These are phyloP conservation scores for Fraxinus nigra DNA, from an alignment of 305 asterid species.

Conservation along the genomic window DNA sequence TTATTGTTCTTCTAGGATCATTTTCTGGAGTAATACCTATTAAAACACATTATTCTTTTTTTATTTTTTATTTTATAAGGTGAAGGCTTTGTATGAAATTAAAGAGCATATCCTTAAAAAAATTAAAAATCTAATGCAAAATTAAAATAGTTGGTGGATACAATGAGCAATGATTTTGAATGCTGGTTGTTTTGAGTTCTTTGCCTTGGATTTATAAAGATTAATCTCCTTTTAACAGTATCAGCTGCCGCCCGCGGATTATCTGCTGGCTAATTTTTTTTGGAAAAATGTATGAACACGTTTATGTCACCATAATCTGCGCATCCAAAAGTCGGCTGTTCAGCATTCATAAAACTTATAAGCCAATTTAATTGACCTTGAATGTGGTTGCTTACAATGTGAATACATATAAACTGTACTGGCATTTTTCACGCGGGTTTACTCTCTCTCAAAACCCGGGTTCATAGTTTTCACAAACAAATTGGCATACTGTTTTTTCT, in stretches of 20 bases:
- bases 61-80: not conserved
- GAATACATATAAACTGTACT: not conserved
- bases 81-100: not conserved
- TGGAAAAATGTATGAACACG: not conserved
- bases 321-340: not conserved
- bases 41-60: not conserved
- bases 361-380: not conserved
- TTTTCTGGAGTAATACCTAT: not conserved
- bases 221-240: not conserved
- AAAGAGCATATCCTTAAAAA: not conserved
- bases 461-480: not conserved
- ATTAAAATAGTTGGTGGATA: not conserved
- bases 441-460: not conserved
- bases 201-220: not conserved
- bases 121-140: not conserved
- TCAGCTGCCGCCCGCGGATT: not conserved
- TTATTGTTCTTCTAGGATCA: conserved; percentile 7
- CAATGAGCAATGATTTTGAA: conserved; percentile 7
- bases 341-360: not conserved
- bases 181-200: conserved; percentile 2
- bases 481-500: not conserved
- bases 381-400: not conserved
- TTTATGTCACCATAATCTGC: not conserved
- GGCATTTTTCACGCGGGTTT: not conserved
- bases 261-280: not conserved